Evolutionary conservation across 78 protist genomes (phyloP), one percentile per base, ranked within the genome.

Genomic region (Chrysochromulina tobinii): DNA sequence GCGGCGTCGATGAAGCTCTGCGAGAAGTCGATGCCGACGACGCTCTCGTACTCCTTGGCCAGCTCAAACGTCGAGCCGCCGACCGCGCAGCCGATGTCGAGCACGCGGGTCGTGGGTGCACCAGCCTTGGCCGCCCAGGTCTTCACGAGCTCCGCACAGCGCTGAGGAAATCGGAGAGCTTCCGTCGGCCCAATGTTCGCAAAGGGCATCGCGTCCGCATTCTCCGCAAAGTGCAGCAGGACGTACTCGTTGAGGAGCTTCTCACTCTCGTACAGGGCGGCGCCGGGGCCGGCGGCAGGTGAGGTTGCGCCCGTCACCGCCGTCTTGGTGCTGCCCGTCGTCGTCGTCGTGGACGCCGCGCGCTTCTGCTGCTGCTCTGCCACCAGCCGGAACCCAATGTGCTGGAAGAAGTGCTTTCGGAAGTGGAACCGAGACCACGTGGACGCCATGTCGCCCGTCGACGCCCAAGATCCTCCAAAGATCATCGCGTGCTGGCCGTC

Each of bases 1-100:
- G 90, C 94, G 0, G 87, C 73, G 11, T 88, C 72, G 61, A 95
- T 73, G 69, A 92, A 93, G 18, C 86, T 64, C 14, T 21, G 55
- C 21, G 90, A 57, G 57, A 90, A 66, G 53, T 93, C 95, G 17
- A 93, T 3, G 23, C 94, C 95, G 0, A 92, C 57, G 23, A 95
- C 97, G 21, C 61, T 61, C 2, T 87, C 88, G 67, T 92, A 93
- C 18, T 15, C 21, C 38, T 83, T 23, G 3, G 96, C 92, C 17
- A 95, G 83, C 89, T 92, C 96, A 48, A 95, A 92, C 5, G 94
- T 9, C 21, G 84, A 6, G 11, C 96, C 72, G 3, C 97, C 97
- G 20, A 92, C 94, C 12, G 90, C 92, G 66, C 97, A 95, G 48
- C 95, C 97, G 66, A 95, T 55, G 58, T 95, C 97, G 48, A 91